Evolutionary conservation across 208 protist species (phyloP).

Genomic region (Sergeia podlipaevii): DNA sequence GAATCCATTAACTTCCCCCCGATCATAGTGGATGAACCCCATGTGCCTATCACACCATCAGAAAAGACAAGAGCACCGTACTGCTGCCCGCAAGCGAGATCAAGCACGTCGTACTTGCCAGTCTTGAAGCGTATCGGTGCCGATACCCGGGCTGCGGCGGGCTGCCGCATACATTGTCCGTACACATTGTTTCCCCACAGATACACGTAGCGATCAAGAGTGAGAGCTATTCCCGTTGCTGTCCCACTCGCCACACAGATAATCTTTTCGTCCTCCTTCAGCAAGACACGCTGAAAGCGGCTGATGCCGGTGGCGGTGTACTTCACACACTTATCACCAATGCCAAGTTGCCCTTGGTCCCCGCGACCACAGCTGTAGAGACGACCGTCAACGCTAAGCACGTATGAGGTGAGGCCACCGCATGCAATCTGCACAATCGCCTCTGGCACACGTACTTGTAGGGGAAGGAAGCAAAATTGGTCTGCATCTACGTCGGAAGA

Average conservation of each 20-base stretch:
- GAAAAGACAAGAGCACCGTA: constrained; percentile 45
- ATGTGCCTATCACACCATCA: constrained; percentile 48
- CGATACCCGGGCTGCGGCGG: constrained; percentile 12
- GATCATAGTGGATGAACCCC: constrained; percentile 52
- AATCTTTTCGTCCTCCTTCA: constrained; percentile 31
- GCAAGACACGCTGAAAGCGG: constrained; percentile 19
- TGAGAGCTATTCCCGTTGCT: constrained; percentile 36
- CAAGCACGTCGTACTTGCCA: constrained; percentile 17
- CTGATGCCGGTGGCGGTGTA: constrained; percentile 12
- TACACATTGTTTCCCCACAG: constrained; percentile 71
- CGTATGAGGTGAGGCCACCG: constrained; percentile 25
- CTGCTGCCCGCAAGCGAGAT: constrained; percentile 46
- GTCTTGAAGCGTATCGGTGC: constrained; percentile 27
- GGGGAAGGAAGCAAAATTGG: neutral
- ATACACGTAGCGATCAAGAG: constrained; percentile 34
- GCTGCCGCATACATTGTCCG: constrained; percentile 57
- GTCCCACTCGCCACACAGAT: constrained; percentile 34
- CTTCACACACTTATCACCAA: constrained; percentile 13
- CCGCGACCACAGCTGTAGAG: constrained; percentile 30
- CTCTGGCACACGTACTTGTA: neutral
- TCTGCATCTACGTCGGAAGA: too few species aligned
- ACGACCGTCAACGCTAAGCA: constrained; percentile 28
- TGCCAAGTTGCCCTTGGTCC: constrained; percentile 53
- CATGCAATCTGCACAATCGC: constrained; percentile 15
- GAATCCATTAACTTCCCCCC: constrained; percentile 19